These are phyloP conservation scores for Nemania diffusa DNA, from an alignment of 2,329 filamentous ascomycete species.

Conservation along the genomic window DNA sequence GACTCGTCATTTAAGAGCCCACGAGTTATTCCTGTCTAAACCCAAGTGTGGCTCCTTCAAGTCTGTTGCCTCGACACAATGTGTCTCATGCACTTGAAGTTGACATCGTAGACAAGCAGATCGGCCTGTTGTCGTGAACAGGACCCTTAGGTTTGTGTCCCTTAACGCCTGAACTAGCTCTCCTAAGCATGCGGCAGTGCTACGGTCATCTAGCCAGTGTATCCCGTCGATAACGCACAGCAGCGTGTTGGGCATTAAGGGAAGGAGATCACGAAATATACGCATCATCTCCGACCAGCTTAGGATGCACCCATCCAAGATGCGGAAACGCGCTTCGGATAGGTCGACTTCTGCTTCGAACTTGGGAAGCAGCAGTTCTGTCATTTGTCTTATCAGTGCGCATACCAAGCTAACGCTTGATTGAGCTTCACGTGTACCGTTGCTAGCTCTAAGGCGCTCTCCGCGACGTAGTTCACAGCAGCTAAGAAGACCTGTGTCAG, in stretches of 20 bases:
- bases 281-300: slow-evolving; percentile 28
- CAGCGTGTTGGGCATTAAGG: slow-evolving; percentile 28
- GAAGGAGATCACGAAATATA: slow-evolving; percentile 26
- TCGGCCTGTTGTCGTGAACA: slow-evolving; percentile 31
- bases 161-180: slow-evolving; percentile 28
- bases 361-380: slow-evolving; percentile 22
- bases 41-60: slow-evolving; percentile 10
- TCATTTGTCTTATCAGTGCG: slow-evolving; percentile 30
- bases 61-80: slow-evolving; percentile 13
- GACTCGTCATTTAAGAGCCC: no score
- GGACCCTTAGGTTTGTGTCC: slow-evolving; percentile 24
- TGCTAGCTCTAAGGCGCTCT: slow-evolving; percentile 17
- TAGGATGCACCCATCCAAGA: slow-evolving; percentile 28
- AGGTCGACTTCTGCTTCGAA: slow-evolving; percentile 19
- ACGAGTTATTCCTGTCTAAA: background rate
- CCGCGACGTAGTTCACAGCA: slow-evolving; percentile 31
- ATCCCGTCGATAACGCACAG: slow-evolving; percentile 30
- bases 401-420: slow-evolving; percentile 22
- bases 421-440: slow-evolving; percentile 30
- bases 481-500: background rate
- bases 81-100: slow-evolving; percentile 7
- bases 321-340: slow-evolving; percentile 13
- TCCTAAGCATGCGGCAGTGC: slow-evolving; percentile 22
- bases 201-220: slow-evolving; percentile 31
- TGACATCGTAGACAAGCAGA: slow-evolving; percentile 27